phyloP scores from a whole-genome alignment of 345 rosid genomes.

The Populus tremula region DNA sequence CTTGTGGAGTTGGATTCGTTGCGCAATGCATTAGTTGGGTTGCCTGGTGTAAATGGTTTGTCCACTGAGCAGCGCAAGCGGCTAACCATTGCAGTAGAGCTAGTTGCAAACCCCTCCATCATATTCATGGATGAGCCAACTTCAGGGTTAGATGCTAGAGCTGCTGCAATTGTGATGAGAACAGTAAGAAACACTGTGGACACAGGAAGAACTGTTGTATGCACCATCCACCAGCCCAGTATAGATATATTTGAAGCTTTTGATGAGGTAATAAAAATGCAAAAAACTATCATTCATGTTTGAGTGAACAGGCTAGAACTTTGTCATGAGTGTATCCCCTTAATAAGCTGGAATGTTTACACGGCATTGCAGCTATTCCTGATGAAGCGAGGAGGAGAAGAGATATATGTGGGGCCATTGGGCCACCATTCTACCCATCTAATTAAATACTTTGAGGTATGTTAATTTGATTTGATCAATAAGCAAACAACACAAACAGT shows the following conservation, averaged over 20 bases:
- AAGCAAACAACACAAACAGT: not conserved
- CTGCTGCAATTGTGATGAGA: constrained; percentile 94
- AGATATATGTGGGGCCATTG: constrained; percentile 73
- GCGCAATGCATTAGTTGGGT: constrained; percentile 71
- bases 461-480: not conserved
- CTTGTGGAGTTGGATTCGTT: constrained; percentile 69
- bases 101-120: constrained; percentile 89
- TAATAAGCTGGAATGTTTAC: not conserved
- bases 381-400: constrained; percentile 73
- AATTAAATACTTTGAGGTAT: constrained; percentile 68
- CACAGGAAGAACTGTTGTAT: constrained; percentile 85
- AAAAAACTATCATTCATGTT: not conserved
- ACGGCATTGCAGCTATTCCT: constrained; percentile 52
- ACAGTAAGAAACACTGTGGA: constrained; percentile 89
- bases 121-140: constrained; percentile 97
- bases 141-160: constrained; percentile 93
- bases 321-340: not conserved
- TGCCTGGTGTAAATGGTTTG: constrained; percentile 81
- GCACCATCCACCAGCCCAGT: constrained; percentile 96
- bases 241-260: constrained; percentile 90
- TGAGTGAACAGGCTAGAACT: no score
- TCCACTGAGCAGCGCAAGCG: constrained; percentile 89
- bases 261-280: constrained; percentile 56
- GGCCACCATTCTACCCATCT: constrained; percentile 62
- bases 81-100: constrained; percentile 88